Base-by-base conservation (phyloP, 352 stramenopile genomes). In the Blastocystis sp. region DNA sequence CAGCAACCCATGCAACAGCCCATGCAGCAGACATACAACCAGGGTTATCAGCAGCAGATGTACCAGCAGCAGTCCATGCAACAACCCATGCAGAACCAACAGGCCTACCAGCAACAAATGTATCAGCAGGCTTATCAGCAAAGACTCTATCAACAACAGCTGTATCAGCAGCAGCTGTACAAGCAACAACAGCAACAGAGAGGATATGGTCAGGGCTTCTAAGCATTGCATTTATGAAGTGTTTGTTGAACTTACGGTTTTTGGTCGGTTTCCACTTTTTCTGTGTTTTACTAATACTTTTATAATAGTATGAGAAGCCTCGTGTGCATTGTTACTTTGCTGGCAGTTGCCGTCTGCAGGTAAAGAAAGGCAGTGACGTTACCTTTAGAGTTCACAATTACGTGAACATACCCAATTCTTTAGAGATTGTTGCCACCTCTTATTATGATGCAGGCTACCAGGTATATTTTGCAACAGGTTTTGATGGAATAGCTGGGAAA, bases 31-130 rank as follows among this genome's bases (percentile, higher is more conserved):
- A 6, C 41, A 54, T 26, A 13, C 66, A 76, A 34, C n/a, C 66
- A 76, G 47, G 30, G 30, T 1, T 39, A 88, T 18, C 45, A 78
- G 43, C 78, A 89, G 55, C 78, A 89, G 66, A 79, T 39, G 43
- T 65, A 79, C 26, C 63, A 89, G 63, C 78, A 89, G 30, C 53
- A 56, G 45, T 47, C 26, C 11, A 43, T 55, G 50, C 78, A 89
- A 54, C 66, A 89, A 18, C 41, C 34, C 43, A 39, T 55, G 34
- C 53, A 89, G 39, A 39, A 76, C 11, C 41, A 68, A 41, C 59
- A 82, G 41, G 55, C 76, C 34, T 79, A 89, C 26, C 78, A 88
- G 64, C 45, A 88, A 43, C 73, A 79, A 66, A 79, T 79, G 69
- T 59, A 59, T n/a, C 50, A 59, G 45, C 64, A 75, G 64, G 45